These are phyloP conservation scores for Microsporum canis DNA, from an alignment of 2,329 filamentous ascomycete species.

Conservation along the genomic window DNA sequence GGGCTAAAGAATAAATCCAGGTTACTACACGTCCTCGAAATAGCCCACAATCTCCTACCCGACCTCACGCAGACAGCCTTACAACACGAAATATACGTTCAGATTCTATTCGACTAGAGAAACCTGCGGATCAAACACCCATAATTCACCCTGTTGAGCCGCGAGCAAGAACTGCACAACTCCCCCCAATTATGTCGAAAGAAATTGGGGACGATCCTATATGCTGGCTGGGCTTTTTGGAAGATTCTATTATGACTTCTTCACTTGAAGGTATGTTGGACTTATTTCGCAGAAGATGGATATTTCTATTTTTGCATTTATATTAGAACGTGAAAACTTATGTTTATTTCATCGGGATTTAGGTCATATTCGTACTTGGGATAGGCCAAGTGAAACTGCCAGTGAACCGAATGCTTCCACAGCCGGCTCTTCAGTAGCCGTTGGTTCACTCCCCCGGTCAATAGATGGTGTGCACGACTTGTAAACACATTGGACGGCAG, in stretches of 20 bases:
- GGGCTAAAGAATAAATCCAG: conserved; percentile 22
- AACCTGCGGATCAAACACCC: conserved; percentile 42
- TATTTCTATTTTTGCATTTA: conserved; percentile 13
- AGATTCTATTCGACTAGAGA: conserved; percentile 53
- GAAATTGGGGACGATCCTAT: conserved; percentile 74
- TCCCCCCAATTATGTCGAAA: conserved; percentile 88
- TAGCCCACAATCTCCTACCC: conserved; percentile 37
- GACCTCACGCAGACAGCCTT: conserved; percentile 47
- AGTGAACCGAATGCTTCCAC: conserved; percentile 24
- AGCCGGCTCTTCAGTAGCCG: conserved; percentile 2
- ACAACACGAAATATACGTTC: conserved; percentile 49
- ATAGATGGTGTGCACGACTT: background rate
- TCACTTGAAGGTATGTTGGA: conserved; percentile 67
- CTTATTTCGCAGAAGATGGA: background rate
- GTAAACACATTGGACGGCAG: background rate
- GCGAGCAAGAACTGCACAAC: conserved; percentile 67
- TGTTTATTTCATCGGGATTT: conserved; percentile 16
- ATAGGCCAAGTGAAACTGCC: conserved; percentile 45
- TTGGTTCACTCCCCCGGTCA: background rate
- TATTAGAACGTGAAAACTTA: background rate
- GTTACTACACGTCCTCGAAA: conserved; percentile 29
- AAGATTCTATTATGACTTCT: conserved; percentile 83
- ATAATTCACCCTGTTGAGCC: conserved; percentile 73
- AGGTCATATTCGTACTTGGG: conserved; percentile 69
- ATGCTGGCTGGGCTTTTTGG: conserved; percentile 85